Percentiles rank a stretch among this genome's conserved stretches.
These are phyloP conservation scores for Fusarium protoensiforme DNA, from an alignment of 2,329 filamentous ascomycete species.

Conservation along the genomic window DNA sequence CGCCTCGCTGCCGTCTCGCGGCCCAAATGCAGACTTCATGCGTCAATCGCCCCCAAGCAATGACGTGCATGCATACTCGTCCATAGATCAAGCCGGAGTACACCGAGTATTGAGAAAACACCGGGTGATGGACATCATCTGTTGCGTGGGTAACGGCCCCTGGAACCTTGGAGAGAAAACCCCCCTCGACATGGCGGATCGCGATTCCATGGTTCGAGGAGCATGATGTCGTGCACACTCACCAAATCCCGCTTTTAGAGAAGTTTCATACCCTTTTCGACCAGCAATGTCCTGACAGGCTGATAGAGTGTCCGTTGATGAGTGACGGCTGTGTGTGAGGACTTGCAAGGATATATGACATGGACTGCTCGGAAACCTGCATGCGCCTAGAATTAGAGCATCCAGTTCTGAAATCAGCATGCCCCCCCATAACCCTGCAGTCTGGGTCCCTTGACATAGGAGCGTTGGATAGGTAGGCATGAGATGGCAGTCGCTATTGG, in stretches of 20 bases:
- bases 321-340: conserved; percentile 5
- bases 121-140: not conserved
- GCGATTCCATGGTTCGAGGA: not conserved
- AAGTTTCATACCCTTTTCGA: not conserved
- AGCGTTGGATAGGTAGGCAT: not conserved
- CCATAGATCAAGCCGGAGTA: conserved; percentile 4
- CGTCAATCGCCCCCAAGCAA: conserved; percentile 12
- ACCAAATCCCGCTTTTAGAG: not conserved
- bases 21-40: conserved; percentile 24
- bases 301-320: not conserved
- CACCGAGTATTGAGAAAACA: conserved; percentile 13
- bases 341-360: conserved; percentile 13
- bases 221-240: not conserved
- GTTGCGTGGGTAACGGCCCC: not conserved
- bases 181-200: not conserved
- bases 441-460: not conserved
- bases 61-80: conserved; percentile 29
- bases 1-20: conserved; percentile 8
- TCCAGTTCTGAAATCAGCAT: conserved; percentile 1
- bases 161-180: not conserved
- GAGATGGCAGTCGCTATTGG: not conserved
- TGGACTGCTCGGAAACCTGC: conserved; percentile 27
- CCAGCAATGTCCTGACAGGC: not conserved
- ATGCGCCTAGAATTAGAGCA: conserved; percentile 10
- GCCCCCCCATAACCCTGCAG: conserved; percentile 13